phyloP scores from a whole-genome alignment of 2,329 filamentous ascomycete genomes.

The Aspergillus sp. region DNA sequence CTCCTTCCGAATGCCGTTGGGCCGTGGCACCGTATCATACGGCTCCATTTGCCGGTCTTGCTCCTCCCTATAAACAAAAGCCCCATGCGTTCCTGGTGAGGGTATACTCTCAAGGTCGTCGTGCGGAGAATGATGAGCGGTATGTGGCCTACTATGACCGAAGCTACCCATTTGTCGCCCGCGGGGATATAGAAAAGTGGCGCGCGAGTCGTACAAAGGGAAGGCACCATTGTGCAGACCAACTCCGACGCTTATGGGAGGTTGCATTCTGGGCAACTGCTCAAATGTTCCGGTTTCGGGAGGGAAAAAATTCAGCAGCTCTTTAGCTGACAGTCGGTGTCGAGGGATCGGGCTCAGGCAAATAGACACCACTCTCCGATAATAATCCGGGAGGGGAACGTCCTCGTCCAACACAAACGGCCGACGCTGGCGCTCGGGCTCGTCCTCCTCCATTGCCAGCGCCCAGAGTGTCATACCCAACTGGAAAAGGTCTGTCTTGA shows the following conservation, averaged over 20 bases:
- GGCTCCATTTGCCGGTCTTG: background rate
- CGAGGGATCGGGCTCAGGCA: constrained; percentile 77
- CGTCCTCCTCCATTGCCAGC: constrained; percentile 80
- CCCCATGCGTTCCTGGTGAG: background rate
- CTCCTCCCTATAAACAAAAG: background rate
- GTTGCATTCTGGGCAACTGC: constrained; percentile 15
- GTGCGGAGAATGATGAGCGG: background rate
- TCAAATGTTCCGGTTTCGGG: constrained; percentile 18
- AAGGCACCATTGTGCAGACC: constrained; percentile 20
- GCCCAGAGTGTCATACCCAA: constrained; percentile 97
- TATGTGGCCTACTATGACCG: constrained; percentile 1
- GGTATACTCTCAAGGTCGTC: background rate
- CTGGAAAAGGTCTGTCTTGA: constrained; percentile 95
- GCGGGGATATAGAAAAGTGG: constrained; percentile 17
- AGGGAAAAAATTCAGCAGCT: constrained; percentile 70
- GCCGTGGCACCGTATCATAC: background rate
- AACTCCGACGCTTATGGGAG: constrained; percentile 18
- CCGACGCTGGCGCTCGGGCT: constrained; percentile 76
- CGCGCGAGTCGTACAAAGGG: constrained; percentile 20
- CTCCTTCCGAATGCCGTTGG: background rate
- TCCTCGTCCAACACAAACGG: constrained; percentile 64
- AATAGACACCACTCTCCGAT: constrained; percentile 68
- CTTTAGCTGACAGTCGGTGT: constrained; percentile 68
- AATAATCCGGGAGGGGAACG: constrained; percentile 70
- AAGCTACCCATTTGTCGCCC: constrained; percentile 8